A percentile compares a stretch with the other conserved stretches of the same genome.
Evolutionary conservation across 129 eudicot genomes (phyloP).

Genomic region (Pseudognaphalium luteoalbum): DNA sequence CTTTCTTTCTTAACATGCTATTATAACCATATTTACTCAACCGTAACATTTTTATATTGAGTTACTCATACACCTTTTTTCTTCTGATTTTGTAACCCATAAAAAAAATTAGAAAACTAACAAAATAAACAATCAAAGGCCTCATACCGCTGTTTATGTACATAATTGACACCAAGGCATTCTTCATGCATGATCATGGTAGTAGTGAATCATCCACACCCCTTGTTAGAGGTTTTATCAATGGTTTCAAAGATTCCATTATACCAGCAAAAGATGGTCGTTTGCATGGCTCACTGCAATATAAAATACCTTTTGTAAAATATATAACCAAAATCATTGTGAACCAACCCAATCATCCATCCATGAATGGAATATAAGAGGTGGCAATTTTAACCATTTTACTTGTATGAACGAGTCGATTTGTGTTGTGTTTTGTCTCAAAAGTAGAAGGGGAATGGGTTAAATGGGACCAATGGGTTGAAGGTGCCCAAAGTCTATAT

Average conservation of each 20-base stretch:
- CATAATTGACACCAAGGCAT: slow-evolving; percentile 26
- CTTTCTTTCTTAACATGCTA: too few species aligned
- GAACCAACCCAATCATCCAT: background rate
- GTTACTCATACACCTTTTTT: background rate
- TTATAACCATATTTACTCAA: too few species aligned
- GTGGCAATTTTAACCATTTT: background rate
- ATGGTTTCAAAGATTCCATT: slow-evolving; percentile 66
- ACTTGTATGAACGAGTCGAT: background rate
- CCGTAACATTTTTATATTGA: background rate
- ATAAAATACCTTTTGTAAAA: background rate
- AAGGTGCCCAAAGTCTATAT: background rate
- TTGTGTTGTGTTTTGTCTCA: background rate
- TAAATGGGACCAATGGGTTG: background rate
- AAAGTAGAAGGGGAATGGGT: background rate
- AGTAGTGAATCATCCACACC: slow-evolving; percentile 39
- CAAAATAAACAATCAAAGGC: too few species aligned
- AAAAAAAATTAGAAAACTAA: too few species aligned
- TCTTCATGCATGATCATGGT: slow-evolving; percentile 34
- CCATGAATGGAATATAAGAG: background rate
- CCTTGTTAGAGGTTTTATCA: slow-evolving; percentile 53
- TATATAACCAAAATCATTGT: background rate
- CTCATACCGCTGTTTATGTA: too few species aligned
- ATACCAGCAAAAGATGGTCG: slow-evolving; percentile 81
- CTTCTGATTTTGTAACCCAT: too few species aligned
- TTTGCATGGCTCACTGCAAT: slow-evolving; percentile 76